Evolutionary conservation across 2,329 filamentous ascomycete genomes (phyloP), one percentile per base, ranked within the genome.

Genomic region (Amauroascus verrucosus): DNA sequence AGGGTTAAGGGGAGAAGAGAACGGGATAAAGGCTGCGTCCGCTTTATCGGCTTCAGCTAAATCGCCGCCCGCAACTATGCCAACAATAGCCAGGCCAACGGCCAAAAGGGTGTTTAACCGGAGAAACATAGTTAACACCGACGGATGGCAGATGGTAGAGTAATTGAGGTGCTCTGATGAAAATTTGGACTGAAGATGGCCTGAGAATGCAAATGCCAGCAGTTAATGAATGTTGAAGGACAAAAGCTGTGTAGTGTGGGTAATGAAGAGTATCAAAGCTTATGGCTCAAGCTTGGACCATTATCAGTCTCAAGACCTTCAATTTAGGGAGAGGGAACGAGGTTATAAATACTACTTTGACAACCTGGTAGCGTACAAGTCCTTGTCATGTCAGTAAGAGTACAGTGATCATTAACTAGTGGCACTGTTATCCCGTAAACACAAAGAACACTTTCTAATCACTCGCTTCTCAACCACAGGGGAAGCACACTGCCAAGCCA

Each of bases 71-170:
- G 50, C 32, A 38, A 30, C 40, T 20, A 40, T 40, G 26, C 44
- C 37, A 35, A 18, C 16, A 43, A 53, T 32, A 18, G 51, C 35
- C 51, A 53, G 8, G 33, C 26, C 33, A 18, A 48, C 7, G 45
- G 43, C 32, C 13, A 48, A 41, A 9, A 53, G 6, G 16, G 33
- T 6, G 3, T n/a, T 33, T 16, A 48, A 41, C 20, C 43, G 51
- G 18, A 30, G 41, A 41, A 16, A 20, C 51, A 53, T 53, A 1
- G 18, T 53, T 18, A 7, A 2, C 7, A 7, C 20, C 3, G 14
- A 30, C 13, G 43, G 26, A 37, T 37, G 18, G 45, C 30, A 37
- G 4, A 6, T 40, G 38, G 18, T 41, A n/a, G 7, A 41, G n/a
- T n/a, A n/a, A 11, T 18, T 2, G 18, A 41, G n/a, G n/a, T 46